Base-by-base conservation (phyloP, 495 filamentous ascomycete genomes). In the Tuber umbilicatum region DNA sequence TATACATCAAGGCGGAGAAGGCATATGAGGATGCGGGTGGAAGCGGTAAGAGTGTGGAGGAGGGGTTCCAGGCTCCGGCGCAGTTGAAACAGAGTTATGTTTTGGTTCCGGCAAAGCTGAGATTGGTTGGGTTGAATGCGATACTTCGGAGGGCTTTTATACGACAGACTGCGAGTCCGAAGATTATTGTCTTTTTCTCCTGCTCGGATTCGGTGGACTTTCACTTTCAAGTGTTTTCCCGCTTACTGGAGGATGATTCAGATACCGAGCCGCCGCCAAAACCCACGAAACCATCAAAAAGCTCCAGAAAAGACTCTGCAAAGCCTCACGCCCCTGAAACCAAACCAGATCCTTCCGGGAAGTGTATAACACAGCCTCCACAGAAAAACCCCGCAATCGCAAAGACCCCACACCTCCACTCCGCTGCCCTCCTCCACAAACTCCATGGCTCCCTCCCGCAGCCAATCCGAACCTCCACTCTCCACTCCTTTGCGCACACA, bases 191-290 rank as follows among this genome's bases (percentile, higher is more conserved):
- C 70, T 99, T 99, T 84, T 92, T 99, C 55, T 96, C 94, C 1
- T 98, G 96, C 80, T 94, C 95, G 23, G 96, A 99, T 80, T 94
- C 92, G 16, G 95, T 98, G 69, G 93, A 99, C 81, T 99, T 97
- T 82, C 94, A 97, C 81, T 98, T 93, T 79, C 91, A 96, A 70
- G 84, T 97, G n/a, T 90, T 99, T 76, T 90, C 86, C 2, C 80
- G 78, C 10, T 35, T 7, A n/a, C 14, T 64, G 5, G 55, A 64
- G 5, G 76, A 78, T 31, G 41, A 40, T 17, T 39, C 45, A 69
- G 73, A 60, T n/a, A 42, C 14, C 39, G 2, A 2, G 55, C 2
- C 10, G 21, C 75, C 21, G 37, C 68, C 12, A 60, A 74, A 12
- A 45, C 47, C 12, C 55, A 73, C 27, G 37, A 47, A 70, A 42